phyloP scores from a whole-genome alignment of 768 basidiomycete genomes.

The Candolleomyces efflorescens region DNA sequence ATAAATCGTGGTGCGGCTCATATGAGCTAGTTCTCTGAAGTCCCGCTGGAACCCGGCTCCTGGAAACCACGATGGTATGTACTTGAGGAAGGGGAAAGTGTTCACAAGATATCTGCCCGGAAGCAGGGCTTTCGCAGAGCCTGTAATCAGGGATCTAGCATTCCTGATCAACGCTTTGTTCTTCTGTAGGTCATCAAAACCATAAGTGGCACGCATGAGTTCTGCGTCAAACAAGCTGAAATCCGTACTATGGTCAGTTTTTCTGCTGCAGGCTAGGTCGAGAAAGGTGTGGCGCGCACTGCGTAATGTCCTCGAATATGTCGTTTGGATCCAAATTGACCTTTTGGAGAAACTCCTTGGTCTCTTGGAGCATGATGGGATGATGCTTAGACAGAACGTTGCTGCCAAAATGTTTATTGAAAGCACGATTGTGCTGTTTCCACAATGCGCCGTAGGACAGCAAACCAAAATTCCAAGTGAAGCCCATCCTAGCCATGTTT shows the following conservation, averaged over 20 bases:
- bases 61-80: conserved; percentile 5
- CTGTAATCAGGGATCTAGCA: background rate
- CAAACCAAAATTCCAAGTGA: conserved; percentile 1
- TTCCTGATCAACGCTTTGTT: background rate
- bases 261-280: too few relatives aligned
- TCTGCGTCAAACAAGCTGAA: background rate
- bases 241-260: too few relatives aligned
- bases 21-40: background rate
- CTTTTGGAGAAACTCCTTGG: conserved; percentile 2
- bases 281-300: background rate
- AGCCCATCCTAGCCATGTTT: background rate
- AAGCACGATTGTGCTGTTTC: conserved; percentile 10
- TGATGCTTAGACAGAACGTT: conserved; percentile 4
- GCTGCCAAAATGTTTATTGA: conserved; percentile 9
- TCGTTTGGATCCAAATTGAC: conserved; percentile 3
- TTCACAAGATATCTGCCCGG: conserved; percentile 7
- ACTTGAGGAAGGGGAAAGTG: conserved; percentile 1
- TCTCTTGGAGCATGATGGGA: conserved; percentile 3
- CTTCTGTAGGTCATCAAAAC: background rate
- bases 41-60: background rate
- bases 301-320: conserved; percentile 1
- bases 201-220: conserved; percentile 1
- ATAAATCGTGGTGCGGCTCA: background rate
- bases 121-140: background rate
- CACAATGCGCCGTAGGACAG: conserved; percentile 12